Conservation (phyloP, 2,329 filamentous ascomycete species). For the Triangularia setosa region DNA sequence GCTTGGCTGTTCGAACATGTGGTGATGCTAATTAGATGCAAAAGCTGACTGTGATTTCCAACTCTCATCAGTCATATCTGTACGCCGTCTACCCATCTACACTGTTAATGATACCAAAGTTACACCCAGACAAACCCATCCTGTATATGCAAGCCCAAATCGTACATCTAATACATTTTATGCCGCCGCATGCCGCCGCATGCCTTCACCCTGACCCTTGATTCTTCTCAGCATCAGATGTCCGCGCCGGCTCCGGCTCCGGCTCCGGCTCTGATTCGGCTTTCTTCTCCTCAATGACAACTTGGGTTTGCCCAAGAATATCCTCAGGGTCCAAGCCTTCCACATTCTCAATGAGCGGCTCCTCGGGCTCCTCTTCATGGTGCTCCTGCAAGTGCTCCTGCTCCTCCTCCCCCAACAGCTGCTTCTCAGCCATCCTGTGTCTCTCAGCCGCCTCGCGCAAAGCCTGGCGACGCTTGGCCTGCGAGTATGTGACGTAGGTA, state of each 20-base stretch:
- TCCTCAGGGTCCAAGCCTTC: slow-evolving; percentile 17
- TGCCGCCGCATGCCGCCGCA: no score
- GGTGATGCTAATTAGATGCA: no score
- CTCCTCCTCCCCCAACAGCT: slow-evolving; percentile 25
- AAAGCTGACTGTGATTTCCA: neutral
- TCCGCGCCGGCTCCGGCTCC: neutral
- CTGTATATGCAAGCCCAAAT: neutral
- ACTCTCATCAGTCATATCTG: neutral
- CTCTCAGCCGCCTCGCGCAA: slow-evolving; percentile 18
- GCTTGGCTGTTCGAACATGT: no score
- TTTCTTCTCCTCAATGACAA: neutral
- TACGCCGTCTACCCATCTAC: neutral
- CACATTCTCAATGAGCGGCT: slow-evolving; percentile 31
- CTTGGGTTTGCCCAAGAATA: neutral
- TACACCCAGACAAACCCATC: neutral
- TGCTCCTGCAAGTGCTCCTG: slow-evolving; percentile 14
- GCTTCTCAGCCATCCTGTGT: slow-evolving; percentile 15
- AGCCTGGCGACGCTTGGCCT: slow-evolving; percentile 31
- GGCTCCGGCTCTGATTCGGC: no score
- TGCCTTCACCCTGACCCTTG: neutral
- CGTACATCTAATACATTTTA: neutral
- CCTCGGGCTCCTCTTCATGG: slow-evolving; percentile 32
- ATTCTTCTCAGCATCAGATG: neutral
- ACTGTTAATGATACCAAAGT: neutral
- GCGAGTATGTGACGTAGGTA: slow-evolving; percentile 40